Evolutionary conservation across 176 grass and related monocot genomes (phyloP), one percentile per base, ranked within the genome.

Genomic region (Oryza brachyantha): DNA sequence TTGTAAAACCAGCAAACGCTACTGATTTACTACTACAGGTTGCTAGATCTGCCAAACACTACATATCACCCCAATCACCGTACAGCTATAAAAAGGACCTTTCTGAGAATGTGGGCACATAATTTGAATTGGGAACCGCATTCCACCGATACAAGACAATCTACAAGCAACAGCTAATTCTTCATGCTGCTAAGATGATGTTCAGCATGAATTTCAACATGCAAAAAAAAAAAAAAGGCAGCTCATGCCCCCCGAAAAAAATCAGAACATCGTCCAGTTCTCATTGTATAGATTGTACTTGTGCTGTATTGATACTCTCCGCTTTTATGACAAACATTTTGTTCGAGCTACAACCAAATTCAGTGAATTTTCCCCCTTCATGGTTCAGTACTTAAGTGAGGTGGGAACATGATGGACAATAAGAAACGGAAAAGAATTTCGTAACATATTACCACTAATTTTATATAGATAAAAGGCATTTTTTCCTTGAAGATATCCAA

Each of bases 1-100:
- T 84, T 88, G 54, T 7, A 29, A 67, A 32, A 68, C 26, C 71
- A 61, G 42, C 75, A 84, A 75, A 32, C 70, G 76, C 40, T 43
- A 62, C 61, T 5, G 39, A 31, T 78, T 73, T 73, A 38, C 16
- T 58, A 65, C 67, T 36, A n/a, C n/a, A n/a, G n/a, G 7, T 74
- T 75, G 61, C 61, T 32, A 1, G 4, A 32, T 72, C 41, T 29
- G 32, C 5, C 42, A 35, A 60, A 65, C 66, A 35, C 16, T 63
- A 34, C n/a, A 27, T 21, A 21, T 61, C 80, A 50, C n/a, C 29
- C 16, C 19, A 11, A 45, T 31, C 8, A n/a, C 48, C 6, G 7
- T 55, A 55, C 21, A 2, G 50, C 21, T 21, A 42, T 41, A 24
- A 10, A 59, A 40, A 76, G 6, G 10, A 28, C 4, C 11, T 5